A percentile compares a stretch with the other conserved stretches of the same genome.
These are phyloP conservation scores for Quercus lobata DNA, from an alignment of 331 rosid genomes.

Conservation along the genomic window DNA sequence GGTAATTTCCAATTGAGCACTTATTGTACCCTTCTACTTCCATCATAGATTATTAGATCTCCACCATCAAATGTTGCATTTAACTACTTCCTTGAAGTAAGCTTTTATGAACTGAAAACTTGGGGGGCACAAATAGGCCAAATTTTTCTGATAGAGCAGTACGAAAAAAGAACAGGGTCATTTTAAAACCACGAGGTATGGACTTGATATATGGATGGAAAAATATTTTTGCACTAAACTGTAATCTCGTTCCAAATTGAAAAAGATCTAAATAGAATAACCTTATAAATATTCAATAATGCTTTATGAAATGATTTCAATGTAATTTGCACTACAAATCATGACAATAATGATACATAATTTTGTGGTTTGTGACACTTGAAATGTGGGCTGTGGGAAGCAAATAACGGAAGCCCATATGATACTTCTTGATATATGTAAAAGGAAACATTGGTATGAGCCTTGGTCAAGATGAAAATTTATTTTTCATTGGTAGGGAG, in stretches of 20 bases:
- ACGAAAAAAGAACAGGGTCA: background rate
- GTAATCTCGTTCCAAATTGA: background rate
- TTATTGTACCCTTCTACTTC: background rate
- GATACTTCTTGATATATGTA: background rate
- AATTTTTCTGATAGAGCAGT: background rate
- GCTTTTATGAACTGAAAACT: background rate
- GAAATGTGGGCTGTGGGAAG: background rate
- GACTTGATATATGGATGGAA: background rate
- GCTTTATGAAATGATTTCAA: background rate
- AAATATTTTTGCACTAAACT: background rate
- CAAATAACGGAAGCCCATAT: background rate
- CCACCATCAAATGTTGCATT: background rate
- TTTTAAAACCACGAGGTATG: background rate
- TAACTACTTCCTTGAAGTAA: background rate
- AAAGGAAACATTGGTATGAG: background rate
- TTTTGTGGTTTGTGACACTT: background rate
- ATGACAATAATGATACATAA: background rate
- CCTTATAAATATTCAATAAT: background rate
- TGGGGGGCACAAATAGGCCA: background rate
- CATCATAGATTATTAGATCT: background rate
- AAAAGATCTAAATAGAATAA: background rate
- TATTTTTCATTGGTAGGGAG: background rate
- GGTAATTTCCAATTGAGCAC: background rate
- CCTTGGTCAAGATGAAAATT: background rate
- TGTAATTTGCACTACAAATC: background rate